phyloP scores from a whole-genome alignment of 257 asterid species.

The Salvia hispanica region DNA sequence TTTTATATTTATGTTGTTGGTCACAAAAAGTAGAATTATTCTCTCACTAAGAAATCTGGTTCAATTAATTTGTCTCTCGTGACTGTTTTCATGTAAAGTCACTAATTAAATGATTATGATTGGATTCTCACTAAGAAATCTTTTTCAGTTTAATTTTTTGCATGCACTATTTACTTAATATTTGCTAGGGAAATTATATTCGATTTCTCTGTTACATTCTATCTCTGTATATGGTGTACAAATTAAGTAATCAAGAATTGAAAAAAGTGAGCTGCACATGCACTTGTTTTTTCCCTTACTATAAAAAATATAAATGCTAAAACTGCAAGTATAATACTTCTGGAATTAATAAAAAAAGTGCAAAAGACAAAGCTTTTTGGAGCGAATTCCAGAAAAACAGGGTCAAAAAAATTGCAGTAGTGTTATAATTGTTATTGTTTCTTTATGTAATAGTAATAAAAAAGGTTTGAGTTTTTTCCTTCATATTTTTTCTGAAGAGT shows the following conservation, averaged over 20 bases:
- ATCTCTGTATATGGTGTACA: no score
- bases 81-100: slow-evolving; percentile 45
- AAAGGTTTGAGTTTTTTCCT: background rate
- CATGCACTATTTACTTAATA: no score
- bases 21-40: slow-evolving; percentile 41
- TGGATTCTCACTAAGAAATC: background rate
- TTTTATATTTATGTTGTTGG: slow-evolving; percentile 43
- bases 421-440: background rate
- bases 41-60: slow-evolving; percentile 32
- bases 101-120: slow-evolving; percentile 16
- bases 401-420: slow-evolving; percentile 26
- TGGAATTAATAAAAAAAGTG: slow-evolving; percentile 35
- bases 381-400: slow-evolving; percentile 37
- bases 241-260: background rate
- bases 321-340: slow-evolving; percentile 29
- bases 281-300: slow-evolving; percentile 5
- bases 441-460: background rate
- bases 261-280: slow-evolving; percentile 27
- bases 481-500: slow-evolving; percentile 7
- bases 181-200: no score
- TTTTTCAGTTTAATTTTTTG: no score
- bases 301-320: slow-evolving; percentile 27
- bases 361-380: slow-evolving; percentile 26
- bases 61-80: slow-evolving; percentile 39
- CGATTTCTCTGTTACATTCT: no score